Base-by-base conservation (phyloP, 345 rosid species). In the Populus simonii region DNA sequence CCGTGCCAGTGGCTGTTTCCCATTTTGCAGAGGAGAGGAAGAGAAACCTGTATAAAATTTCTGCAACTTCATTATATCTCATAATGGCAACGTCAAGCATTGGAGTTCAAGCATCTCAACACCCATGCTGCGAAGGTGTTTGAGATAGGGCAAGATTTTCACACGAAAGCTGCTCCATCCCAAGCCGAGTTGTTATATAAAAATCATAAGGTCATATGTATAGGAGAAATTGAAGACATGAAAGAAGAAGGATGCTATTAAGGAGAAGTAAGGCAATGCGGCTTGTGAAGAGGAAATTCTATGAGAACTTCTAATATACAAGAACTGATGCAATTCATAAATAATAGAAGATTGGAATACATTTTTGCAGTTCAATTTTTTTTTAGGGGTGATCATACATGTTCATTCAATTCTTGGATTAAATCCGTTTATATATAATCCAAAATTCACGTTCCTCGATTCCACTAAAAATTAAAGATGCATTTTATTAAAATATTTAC, bases 181-280 rank as follows among this genome's bases (percentile, higher is more conserved):
- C 93, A 91, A 75, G 97, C 97, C 76, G 97, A 91, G 67, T 74
- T 89, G 68, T 84, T 87, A 1, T 89, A 80, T 41, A 83, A 80
- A 84, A 88, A 83, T 66, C 85, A 72, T 29, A 83, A 86, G 36
- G 36, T 33, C 82, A 77, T 87, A 39, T 69, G 85, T 82, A 11
- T 83, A 88, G 81, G 93, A 88, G 77, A 89, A 88, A 61, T 72
- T 88, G 80, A 87, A 88, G 80, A 79, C 89, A 5, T 41, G 45
- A 41, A 81, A 77, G 63, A 81, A 85, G 11, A 87, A 86, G 81
- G 93, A 89, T 66, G 81, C 89, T 9, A 89, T 88, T 38, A 81
- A 84, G 86, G 91, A 86, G 47, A 90, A 89, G 77, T 87, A 33
- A 88, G 97, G 92, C 20, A 89, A 89, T 79, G 90, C 94, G 45